phyloP scores from a whole-genome alignment of 805 yeast species.

The Kodamaea neixiangensis region DNA sequence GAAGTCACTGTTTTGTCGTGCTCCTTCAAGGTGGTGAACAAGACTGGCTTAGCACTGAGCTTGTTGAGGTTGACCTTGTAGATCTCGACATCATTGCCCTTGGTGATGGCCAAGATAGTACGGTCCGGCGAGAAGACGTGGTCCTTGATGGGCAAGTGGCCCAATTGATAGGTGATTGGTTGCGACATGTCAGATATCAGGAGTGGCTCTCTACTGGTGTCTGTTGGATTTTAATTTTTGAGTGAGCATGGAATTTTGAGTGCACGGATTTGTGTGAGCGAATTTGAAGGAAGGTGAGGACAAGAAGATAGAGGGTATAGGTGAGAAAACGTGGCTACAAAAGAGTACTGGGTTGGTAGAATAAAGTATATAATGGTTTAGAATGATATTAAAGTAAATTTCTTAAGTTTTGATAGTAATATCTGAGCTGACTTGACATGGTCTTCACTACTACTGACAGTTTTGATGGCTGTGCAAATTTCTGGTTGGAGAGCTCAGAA shows the following conservation, averaged over 20 bases:
- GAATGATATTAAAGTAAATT: too few relatives aligned
- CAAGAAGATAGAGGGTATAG: too few relatives aligned
- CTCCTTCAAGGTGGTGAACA: conserved; percentile 68
- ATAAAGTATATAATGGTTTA: too few relatives aligned
- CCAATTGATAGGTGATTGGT: conserved; percentile 59
- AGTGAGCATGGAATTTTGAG: not conserved
- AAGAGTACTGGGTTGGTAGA: too few relatives aligned
- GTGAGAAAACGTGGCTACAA: too few relatives aligned
- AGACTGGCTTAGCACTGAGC: conserved; percentile 50
- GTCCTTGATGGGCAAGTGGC: conserved; percentile 85
- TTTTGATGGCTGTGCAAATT: too few relatives aligned
- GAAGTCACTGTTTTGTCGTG: conserved; percentile 96
- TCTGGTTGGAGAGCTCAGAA: too few relatives aligned
- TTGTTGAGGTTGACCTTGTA: conserved; percentile 53
- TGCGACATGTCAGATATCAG: conserved; percentile 26
- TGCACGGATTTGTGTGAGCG: too few relatives aligned
- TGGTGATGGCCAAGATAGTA: conserved; percentile 73
- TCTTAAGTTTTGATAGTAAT: too few relatives aligned
- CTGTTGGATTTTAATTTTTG: not conserved
- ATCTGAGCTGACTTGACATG: too few relatives aligned
- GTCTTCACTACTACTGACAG: too few relatives aligned
- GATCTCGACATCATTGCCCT: conserved; percentile 72
- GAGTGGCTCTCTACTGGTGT: conserved; percentile 28
- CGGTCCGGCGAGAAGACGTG: conserved; percentile 81
- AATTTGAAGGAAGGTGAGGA: too few relatives aligned